A percentile compares a stretch with the other conserved stretches of the same genome.
Evolutionary conservation across 257 asterid genomes (phyloP).

Genomic region (Ajuga chamaepitys): DNA sequence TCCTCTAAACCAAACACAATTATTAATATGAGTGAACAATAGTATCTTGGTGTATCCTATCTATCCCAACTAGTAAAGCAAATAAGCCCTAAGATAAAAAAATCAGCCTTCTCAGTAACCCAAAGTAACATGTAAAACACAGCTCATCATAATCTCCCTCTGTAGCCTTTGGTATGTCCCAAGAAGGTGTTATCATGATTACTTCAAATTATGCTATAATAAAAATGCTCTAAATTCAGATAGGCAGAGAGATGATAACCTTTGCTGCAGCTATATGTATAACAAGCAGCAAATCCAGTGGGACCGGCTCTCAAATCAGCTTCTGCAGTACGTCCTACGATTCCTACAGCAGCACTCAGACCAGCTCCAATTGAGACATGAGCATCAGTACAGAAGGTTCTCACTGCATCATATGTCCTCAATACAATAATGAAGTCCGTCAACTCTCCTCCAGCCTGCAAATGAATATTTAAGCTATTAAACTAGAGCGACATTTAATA

Average conservation of each 20-base stretch:
- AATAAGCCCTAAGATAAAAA: not conserved
- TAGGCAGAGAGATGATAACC: conserved; percentile 33
- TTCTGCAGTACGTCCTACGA: conserved; percentile 89
- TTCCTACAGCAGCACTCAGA: conserved; percentile 78
- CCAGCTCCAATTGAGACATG: conserved; percentile 95
- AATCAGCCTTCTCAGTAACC: not conserved
- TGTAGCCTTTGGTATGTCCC: too few species aligned
- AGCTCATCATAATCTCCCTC: not conserved
- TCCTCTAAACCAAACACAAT: too few species aligned
- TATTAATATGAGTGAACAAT: too few species aligned
- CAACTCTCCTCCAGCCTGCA: conserved; percentile 97
- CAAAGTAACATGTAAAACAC: not conserved
- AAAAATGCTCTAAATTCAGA: not conserved
- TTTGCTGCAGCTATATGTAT: conserved; percentile 95
- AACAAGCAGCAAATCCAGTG: conserved; percentile 71
- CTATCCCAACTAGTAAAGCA: too few species aligned
- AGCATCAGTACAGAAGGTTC: conserved; percentile 62
- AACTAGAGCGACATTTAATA: too few species aligned
- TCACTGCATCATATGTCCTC: conserved; percentile 75
- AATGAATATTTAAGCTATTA: not conserved
- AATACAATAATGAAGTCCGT: conserved; percentile 79
- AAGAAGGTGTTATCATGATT: not conserved
- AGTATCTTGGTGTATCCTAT: too few species aligned
- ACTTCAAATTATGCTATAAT: not conserved
- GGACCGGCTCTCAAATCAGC: conserved; percentile 83